Evolutionary conservation across 306 rosid genomes (phyloP).

Genomic region (Vigna radiata): DNA sequence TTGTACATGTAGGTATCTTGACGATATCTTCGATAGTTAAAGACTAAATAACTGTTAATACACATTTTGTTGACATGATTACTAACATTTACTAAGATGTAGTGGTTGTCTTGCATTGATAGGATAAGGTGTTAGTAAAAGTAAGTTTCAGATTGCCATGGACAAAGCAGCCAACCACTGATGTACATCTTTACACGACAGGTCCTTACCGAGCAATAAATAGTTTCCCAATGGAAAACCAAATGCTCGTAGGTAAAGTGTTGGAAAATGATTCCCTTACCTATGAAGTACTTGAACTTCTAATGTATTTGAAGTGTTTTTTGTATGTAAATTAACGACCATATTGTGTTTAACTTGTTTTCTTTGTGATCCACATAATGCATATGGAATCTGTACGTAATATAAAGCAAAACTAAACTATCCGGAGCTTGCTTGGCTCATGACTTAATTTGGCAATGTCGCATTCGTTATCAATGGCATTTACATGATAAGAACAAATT

Average conservation of each 20-base stretch:
- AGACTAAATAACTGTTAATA: too few species aligned
- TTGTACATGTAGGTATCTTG: too few species aligned
- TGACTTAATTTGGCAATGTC: slow-evolving; percentile 11
- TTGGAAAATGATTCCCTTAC: neutral
- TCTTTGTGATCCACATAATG: slow-evolving; percentile 2
- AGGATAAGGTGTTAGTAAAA: neutral
- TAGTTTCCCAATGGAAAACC: too few species aligned
- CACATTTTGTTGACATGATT: too few species aligned
- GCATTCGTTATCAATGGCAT: slow-evolving; percentile 52
- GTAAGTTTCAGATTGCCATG: neutral
- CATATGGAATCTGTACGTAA: slow-evolving; percentile 1
- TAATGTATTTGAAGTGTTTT: neutral
- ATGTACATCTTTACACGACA: neutral
- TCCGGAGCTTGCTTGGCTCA: neutral
- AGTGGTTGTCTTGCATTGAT: too few species aligned
- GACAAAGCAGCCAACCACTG: neutral
- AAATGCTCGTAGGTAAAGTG: neutral
- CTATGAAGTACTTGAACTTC: neutral
- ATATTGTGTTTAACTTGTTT: neutral
- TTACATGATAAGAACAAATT: slow-evolving; percentile 68
- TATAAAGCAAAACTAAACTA: slow-evolving; percentile 9
- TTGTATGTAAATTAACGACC: neutral
- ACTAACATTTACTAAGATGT: too few species aligned
- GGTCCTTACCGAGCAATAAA: neutral
- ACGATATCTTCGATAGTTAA: too few species aligned